Evolutionary conservation across 2,329 filamentous ascomycete species (phyloP).

Genomic region (Colletotrichum siamense): DNA sequence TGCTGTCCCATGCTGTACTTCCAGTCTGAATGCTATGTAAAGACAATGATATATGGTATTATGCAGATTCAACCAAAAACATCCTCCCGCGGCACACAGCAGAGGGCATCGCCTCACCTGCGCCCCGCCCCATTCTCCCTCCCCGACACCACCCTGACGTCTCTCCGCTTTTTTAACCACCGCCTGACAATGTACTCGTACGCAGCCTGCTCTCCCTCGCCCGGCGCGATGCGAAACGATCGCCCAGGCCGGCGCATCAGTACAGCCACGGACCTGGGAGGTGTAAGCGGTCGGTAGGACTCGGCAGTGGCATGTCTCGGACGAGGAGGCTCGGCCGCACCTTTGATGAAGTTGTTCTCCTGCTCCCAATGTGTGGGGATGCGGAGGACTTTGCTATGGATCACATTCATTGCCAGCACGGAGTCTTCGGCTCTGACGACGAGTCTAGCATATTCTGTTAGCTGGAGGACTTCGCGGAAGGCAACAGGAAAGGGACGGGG

Average conservation of each 20-base stretch:
- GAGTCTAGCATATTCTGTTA: background rate
- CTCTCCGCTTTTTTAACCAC: background rate
- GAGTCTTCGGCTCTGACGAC: slow-evolving; percentile 93
- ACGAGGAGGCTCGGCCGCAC: background rate
- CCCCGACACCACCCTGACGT: background rate
- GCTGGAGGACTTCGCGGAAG: background rate
- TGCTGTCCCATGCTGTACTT: background rate
- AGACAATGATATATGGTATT: background rate
- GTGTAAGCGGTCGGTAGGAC: slow-evolving; percentile 2
- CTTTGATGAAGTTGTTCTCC: slow-evolving; percentile 19
- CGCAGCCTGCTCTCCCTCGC: background rate
- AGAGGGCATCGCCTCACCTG: background rate
- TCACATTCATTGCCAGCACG: slow-evolving; percentile 89
- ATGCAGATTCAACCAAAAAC: background rate
- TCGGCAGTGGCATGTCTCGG: background rate
- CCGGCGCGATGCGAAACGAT: background rate
- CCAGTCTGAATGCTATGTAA: background rate
- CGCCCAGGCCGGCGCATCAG: background rate
- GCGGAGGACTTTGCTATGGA: slow-evolving; percentile 74
- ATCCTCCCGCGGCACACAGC: background rate
- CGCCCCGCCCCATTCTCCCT: background rate
- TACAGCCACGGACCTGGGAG: slow-evolving; percentile 20
- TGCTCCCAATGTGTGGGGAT: slow-evolving; percentile 19
- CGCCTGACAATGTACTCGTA: background rate
- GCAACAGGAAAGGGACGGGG: accelerated